These are phyloP conservation scores for Triticum monococcum DNA, from an alignment of 176 grass and related monocot species.

Conservation along the genomic window DNA sequence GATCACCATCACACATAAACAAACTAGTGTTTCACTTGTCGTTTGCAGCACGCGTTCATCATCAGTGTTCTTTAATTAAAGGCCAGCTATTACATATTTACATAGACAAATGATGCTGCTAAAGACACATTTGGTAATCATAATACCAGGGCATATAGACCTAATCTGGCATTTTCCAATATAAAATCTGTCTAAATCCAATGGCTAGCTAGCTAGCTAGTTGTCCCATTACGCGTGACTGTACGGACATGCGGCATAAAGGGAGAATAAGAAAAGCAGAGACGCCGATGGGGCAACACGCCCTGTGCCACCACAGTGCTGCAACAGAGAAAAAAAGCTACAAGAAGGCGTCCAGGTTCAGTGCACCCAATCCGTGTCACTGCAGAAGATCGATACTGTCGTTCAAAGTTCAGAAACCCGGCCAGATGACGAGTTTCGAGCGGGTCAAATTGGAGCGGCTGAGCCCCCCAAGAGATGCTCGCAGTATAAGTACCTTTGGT, in stretches of 20 bases:
- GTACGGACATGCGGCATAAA: not conserved
- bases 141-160: not conserved
- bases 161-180: not conserved
- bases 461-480: not conserved
- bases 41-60: not conserved
- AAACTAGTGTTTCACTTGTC: not conserved
- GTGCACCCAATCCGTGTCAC: conserved; percentile 34
- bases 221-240: not conserved
- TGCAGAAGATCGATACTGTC: not conserved
- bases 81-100: not conserved
- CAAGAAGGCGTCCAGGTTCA: conserved; percentile 60
- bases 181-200: not conserved
- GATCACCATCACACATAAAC: not conserved
- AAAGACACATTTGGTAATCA: not conserved
- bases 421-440: not conserved
- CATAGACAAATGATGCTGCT: not conserved
- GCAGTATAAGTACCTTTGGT: not conserved
- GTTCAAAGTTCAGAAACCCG: not conserved
- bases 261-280: not conserved
- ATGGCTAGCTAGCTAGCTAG: not conserved
- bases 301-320: not conserved
- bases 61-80: not conserved
- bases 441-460: not conserved
- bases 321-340: not conserved
- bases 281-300: not conserved